Percentiles rank a stretch among this genome's conserved stretches.
Evolutionary conservation across 495 filamentous ascomycete species (phyloP).

Genomic region (Penicillium herquei): DNA sequence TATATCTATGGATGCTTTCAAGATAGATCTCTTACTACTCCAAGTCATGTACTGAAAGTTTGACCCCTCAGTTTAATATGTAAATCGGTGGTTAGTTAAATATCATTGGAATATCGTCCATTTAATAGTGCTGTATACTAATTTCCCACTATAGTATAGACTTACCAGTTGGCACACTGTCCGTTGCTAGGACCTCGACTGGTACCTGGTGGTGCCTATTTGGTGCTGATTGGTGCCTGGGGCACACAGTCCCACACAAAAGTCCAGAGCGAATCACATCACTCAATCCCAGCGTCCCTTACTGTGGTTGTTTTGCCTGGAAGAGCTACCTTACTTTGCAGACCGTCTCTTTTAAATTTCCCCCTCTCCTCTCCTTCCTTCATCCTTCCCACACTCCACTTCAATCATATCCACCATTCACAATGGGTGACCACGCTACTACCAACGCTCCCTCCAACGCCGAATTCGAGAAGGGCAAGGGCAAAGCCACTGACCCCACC

Average conservation of each 20-base stretch:
- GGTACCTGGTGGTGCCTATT: no score
- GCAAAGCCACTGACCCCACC: conserved; percentile 52
- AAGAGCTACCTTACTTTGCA: conserved; percentile 23
- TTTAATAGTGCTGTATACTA: no score
- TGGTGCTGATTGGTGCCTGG: background rate
- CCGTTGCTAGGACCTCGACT: no score
- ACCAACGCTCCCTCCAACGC: conserved; percentile 37
- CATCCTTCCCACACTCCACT: conserved; percentile 6
- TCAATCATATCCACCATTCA: conserved; percentile 14
- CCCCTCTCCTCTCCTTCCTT: conserved; percentile 5
- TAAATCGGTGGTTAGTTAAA: no score
- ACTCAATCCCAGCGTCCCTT: conserved; percentile 25
- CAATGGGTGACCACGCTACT: conserved; percentile 40
- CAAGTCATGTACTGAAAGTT: no score
- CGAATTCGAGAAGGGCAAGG: conserved; percentile 56
- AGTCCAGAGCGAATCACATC: conserved; percentile 19
- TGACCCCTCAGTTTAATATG: no score
- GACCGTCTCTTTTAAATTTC: conserved; percentile 28
- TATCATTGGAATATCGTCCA: no score
- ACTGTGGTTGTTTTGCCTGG: conserved; percentile 30
- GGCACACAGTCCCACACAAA: conserved; percentile 19
- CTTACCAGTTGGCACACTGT: no score
- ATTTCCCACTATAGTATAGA: no score
- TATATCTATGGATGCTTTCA: no score
- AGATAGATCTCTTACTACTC: no score